Evolutionary conservation across 1,284 basidiomycete genomes (phyloP).

Genomic region (Omphalotus olearius): DNA sequence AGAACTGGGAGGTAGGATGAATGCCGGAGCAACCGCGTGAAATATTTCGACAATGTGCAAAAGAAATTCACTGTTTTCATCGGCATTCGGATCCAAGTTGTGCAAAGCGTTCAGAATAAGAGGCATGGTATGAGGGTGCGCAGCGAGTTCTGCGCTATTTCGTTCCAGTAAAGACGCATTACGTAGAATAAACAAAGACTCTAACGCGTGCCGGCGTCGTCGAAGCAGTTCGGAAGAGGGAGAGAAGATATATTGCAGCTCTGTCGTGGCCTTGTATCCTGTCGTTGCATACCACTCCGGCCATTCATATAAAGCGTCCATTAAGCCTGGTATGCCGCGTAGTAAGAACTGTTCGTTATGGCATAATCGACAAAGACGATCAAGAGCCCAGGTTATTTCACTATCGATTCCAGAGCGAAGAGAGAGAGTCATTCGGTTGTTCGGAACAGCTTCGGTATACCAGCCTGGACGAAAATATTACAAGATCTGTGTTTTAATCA

Average conservation of each 20-base stretch:
- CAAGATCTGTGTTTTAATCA: constrained; percentile 2
- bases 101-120: constrained; percentile 57
- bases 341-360: constrained; percentile 72
- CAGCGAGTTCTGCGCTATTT: constrained; percentile 59
- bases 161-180: constrained; percentile 67
- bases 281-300: constrained; percentile 69
- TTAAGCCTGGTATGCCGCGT: constrained; percentile 64
- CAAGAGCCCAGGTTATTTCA: constrained; percentile 80
- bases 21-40: constrained; percentile 42
- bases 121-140: constrained; percentile 52
- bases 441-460: constrained; percentile 69
- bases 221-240: constrained; percentile 42
- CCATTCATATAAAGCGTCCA: constrained; percentile 78
- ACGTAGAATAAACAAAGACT: constrained; percentile 72
- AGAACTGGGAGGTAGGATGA: constrained; percentile 32
- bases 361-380: constrained; percentile 72
- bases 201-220: constrained; percentile 63
- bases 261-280: constrained; percentile 40
- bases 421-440: constrained; percentile 79
- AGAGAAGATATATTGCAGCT: constrained; percentile 49
- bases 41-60: constrained; percentile 67
- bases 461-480: constrained; percentile 47
- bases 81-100: constrained; percentile 49
- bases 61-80: constrained; percentile 65
- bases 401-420: constrained; percentile 70